Base-by-base conservation (phyloP, 225 moss, liverwort and hornwort genomes). In the Anthoceros angustus region DNA sequence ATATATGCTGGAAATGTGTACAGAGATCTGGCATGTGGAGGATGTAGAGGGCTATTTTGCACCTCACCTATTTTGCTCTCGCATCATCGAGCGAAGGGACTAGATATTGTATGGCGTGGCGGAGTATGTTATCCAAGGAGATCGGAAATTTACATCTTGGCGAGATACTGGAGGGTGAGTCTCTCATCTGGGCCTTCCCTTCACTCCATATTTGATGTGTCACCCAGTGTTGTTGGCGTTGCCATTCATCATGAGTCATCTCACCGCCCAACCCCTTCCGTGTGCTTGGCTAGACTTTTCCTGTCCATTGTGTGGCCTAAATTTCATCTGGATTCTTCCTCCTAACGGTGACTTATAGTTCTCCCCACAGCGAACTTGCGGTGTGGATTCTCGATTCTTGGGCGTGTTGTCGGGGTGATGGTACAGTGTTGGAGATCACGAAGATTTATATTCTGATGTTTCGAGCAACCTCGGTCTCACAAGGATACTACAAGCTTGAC, bases 111-210 rank as follows among this genome's bases (percentile, higher is more conserved):
- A 40, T 79, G 98, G 65, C 86, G 98, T 70, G 98, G 92, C 69
- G 98, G 98, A 92, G 92, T 86, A 77, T 82, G 10, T 75, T 98
- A 7, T 98, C 98, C 41, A 98, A 98, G 69, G 98, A 98, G 32
- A 98, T 98, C 25, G 98, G 98, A 62, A 98, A 98, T 66, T 98
- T 80, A 61, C 88, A 81, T 62, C 80, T 98, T 12, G 70, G 88
- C 42, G 87, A 98, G 73, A 98, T 98, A 12, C 98, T 69, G 98
- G 82, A 76, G 76, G 92, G 95, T 98, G 72, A 73, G 75, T 43
- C 25, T 20, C 24, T 32, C 64, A n/a, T n/a, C n/a, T n/a, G n/a
- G n/a, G n/a, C n/a, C n/a, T n/a, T n/a, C n/a, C n/a, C n/a, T n/a
- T n/a, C n/a, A 86, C 25, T 87, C 91, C 25, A 24, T 92, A 0